Conservation (phyloP, 805 yeast genomes). For the Metschnikowia drakensbergensis region DNA sequence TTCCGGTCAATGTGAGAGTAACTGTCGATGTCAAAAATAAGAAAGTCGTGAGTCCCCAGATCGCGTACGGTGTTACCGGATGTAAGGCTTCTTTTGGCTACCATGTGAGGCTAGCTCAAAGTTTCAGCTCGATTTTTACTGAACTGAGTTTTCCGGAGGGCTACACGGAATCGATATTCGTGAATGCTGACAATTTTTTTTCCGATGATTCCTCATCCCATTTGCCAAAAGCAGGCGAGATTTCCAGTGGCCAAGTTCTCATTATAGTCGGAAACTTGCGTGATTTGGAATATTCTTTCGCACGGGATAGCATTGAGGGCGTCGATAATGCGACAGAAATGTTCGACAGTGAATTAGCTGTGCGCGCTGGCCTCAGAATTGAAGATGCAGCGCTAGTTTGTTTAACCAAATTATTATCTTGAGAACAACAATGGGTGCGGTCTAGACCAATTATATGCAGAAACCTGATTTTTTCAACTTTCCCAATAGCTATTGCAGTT, state of each 20-base stretch:
- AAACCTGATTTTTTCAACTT: background rate
- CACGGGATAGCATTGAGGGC: conserved; percentile 50
- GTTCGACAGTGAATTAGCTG: conserved; percentile 59
- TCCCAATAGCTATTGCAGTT: background rate
- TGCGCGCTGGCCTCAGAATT: conserved; percentile 55
- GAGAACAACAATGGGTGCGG: background rate
- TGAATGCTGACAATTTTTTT: conserved; percentile 65
- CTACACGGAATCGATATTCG: conserved; percentile 62
- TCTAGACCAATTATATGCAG: conserved; percentile 1
- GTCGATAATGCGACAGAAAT: conserved; percentile 55
- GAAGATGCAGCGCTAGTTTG: conserved; percentile 68
- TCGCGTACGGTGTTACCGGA: conserved; percentile 66
- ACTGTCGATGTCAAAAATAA: conserved; percentile 65
- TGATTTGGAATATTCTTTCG: conserved; percentile 53
- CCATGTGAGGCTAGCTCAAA: conserved; percentile 62
- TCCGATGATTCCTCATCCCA: conserved; percentile 25
- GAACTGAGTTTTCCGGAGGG: conserved; percentile 63
- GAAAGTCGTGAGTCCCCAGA: conserved; percentile 64
- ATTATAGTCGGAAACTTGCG: conserved; percentile 62
- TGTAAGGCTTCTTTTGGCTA: conserved; percentile 66
- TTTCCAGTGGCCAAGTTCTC: conserved; percentile 34
- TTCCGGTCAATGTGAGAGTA: conserved; percentile 77
- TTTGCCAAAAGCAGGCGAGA: conserved; percentile 16
- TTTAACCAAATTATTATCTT: background rate
- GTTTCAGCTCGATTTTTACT: conserved; percentile 64